Evolutionary conservation across 768 basidiomycete genomes (phyloP).

Genomic region (Tricholoma matsutake): DNA sequence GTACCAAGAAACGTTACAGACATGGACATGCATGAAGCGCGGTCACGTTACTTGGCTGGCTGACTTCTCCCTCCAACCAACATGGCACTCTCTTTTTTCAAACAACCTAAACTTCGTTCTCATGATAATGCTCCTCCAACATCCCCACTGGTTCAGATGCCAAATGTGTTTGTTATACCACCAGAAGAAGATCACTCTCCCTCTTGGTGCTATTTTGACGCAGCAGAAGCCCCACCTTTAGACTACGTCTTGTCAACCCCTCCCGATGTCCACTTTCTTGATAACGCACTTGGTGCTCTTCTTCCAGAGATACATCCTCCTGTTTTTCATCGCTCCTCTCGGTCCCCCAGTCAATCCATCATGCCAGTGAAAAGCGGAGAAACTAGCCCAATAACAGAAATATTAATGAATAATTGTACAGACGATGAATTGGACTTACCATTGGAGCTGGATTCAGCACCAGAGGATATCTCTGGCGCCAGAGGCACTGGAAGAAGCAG

Average conservation of each 20-base stretch:
- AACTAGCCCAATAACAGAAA: slow-evolving; percentile 29
- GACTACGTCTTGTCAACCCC: slow-evolving; percentile 12
- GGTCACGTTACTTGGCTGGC: slow-evolving; percentile 15
- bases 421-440: slow-evolving; percentile 25
- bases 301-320: slow-evolving; percentile 18
- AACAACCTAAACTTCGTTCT: background rate
- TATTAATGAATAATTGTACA: slow-evolving; percentile 23
- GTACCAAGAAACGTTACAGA: too few species aligned
- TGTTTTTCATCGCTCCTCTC: slow-evolving; percentile 13
- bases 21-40: slow-evolving; percentile 7
- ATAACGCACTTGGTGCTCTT: slow-evolving; percentile 26
- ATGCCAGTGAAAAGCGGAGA: slow-evolving; percentile 24
- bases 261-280: slow-evolving; percentile 31
- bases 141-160: slow-evolving; percentile 28
- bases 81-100: slow-evolving; percentile 14
- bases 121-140: slow-evolving; percentile 6
- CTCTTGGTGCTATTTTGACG: slow-evolving; percentile 57
- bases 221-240: slow-evolving; percentile 28
- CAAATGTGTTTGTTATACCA: slow-evolving; percentile 53
- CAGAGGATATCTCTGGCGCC: slow-evolving; percentile 17
- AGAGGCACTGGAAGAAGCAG: slow-evolving; percentile 17
- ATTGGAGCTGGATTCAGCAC: slow-evolving; percentile 19
- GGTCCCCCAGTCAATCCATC: slow-evolving; percentile 12
- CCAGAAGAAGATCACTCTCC: slow-evolving; percentile 57
- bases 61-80: slow-evolving; percentile 1